Evolutionary conservation across 495 filamentous ascomycete genomes (phyloP).

Genomic region (Penicillium paradoxum): DNA sequence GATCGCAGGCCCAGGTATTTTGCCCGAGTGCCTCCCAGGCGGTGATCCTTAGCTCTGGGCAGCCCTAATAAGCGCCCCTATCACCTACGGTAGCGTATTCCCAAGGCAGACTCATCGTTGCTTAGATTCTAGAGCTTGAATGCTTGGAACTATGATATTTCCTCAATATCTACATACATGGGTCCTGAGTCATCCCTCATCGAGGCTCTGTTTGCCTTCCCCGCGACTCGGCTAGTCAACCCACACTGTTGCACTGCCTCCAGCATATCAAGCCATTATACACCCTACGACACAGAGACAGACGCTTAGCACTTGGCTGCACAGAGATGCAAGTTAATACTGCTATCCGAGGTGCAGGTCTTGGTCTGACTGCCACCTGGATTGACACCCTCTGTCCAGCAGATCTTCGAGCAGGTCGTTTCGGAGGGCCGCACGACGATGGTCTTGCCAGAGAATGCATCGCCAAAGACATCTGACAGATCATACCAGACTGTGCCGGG

Average conservation of each 20-base stretch:
- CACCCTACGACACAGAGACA: neutral
- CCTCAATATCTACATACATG: constrained; percentile 1
- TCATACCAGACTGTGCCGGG: constrained; percentile 51
- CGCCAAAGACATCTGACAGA: constrained; percentile 51
- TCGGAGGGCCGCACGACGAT: constrained; percentile 38
- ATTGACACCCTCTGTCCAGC: constrained; percentile 45
- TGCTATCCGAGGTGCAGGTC: constrained; percentile 32
- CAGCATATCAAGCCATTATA: neutral
- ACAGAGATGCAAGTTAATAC: constrained; percentile 33
- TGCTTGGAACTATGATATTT: neutral
- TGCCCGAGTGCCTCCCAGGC: constrained; percentile 2
- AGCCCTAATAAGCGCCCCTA: constrained; percentile 7
- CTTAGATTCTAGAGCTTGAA: neutral
- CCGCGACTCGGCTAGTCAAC: neutral
- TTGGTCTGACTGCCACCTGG: constrained; percentile 51
- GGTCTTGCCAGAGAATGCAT: constrained; percentile 46
- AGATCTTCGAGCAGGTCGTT: constrained; percentile 40
- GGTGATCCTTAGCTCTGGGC: constrained; percentile 1
- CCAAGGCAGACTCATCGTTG: neutral
- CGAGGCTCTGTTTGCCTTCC: neutral
- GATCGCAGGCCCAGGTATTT: constrained; percentile 3
- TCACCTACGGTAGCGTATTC: neutral
- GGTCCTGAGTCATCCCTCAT: neutral
- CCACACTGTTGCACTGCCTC: neutral
- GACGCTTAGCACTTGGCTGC: constrained; percentile 22